Base-by-base conservation (phyloP, 495 filamentous ascomycete genomes). In the Hypoxylon fuscum region DNA sequence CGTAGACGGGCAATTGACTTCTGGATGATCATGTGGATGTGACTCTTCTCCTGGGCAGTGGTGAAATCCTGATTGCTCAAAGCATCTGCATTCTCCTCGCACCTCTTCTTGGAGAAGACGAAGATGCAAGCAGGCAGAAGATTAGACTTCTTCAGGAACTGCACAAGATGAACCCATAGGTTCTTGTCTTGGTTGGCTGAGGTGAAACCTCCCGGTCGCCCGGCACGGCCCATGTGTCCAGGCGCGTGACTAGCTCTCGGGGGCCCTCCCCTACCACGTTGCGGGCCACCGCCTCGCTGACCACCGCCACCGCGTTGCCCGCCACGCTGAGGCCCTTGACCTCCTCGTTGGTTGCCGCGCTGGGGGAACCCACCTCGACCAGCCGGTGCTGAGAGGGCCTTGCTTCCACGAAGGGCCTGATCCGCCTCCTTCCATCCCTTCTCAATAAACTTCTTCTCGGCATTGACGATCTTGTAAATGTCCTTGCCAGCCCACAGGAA, bases 101-200 rank as follows among this genome's bases (percentile, higher is more conserved):
- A 98, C 50, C 95, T 82, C 73, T 91, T 96, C 79, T 98, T 98
- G 22, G 94, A 97, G 75, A 98, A 98, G 41, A 98, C 95, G 73
- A 98, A 98, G 57, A 98, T 94, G 74, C 94, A 97, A 37, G 87
- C 91, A 0, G 95, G 95, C 9, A 98, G 81, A 3, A 98, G 81
- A 35, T 85, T 91, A 56, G 91, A 85, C 68, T 96, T 96, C 66
- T 87, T 90, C 47, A 98, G 81, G 76, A 92, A 90, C 64, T 96
- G 90, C 11, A 98, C 91, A 41, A 98, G 80, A 60, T 96, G 90
- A 37, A 98, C 95, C 95, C 95, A 98, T n/a, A 96, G 81, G 54
- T 91, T 98, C 72, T 89, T 90, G 76, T 98, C 95, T 74, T 98
- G 95, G 0, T 92, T 92, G 53, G 88, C 91, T 12, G 88, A 90